Evolutionary conservation across 208 protist genomes (phyloP).

Genomic region (Acanthamoeba culbertsoni): DNA sequence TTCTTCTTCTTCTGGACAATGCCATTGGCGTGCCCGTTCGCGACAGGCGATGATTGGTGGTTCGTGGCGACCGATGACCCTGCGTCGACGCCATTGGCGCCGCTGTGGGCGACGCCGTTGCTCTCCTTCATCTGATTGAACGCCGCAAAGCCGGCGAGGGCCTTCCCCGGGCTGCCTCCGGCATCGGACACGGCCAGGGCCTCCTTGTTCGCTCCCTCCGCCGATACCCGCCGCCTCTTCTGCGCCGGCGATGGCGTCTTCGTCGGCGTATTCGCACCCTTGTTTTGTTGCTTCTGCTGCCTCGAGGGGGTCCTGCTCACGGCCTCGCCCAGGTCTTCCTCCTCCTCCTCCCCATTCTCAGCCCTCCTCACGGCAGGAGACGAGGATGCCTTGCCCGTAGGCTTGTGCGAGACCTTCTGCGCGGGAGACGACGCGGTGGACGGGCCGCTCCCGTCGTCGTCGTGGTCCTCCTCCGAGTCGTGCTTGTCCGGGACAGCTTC

Average conservation of each 20-base stretch:
- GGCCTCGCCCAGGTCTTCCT: neutral
- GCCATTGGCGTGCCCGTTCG: neutral
- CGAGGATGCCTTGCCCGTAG: neutral
- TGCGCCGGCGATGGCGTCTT: neutral
- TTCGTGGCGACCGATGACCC: neutral
- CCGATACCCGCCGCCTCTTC: neutral
- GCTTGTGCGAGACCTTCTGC: neutral
- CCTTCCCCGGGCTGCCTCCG: neutral
- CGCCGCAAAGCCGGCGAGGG: neutral
- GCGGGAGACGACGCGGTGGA: no score
- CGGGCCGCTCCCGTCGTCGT: neutral
- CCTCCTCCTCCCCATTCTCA: neutral
- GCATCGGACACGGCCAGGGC: no score
- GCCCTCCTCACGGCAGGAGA: neutral
- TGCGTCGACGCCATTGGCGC: neutral
- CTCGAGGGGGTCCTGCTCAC: neutral
- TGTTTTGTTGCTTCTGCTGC: neutral
- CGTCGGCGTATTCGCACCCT: neutral
- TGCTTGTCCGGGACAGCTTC: neutral
- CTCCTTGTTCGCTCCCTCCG: neutral
- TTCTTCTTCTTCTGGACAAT: neutral
- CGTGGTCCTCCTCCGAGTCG: neutral
- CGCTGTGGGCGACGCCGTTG: neutral
- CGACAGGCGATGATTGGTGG: neutral
- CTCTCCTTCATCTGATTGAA: neutral